Conservation (phyloP, 345 rosid species). For the thale cress (Arabidopsis thaliana) region DNA sequence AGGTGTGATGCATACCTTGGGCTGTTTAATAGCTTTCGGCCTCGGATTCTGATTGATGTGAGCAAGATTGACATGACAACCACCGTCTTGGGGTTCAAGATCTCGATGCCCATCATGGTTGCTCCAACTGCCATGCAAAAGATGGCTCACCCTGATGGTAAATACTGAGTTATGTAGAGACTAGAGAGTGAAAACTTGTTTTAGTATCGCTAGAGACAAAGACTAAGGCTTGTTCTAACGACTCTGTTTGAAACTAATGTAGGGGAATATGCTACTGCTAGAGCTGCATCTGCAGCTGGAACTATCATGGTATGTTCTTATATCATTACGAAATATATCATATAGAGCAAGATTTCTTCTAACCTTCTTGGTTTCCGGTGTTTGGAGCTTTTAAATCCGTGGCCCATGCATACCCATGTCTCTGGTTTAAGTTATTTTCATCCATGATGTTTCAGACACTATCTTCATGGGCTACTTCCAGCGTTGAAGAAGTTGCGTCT, state of each 20-base stretch:
- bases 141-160: slow-evolving; percentile 96
- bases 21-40: slow-evolving; percentile 60
- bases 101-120: slow-evolving; percentile 93
- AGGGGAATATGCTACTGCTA: slow-evolving; percentile 96
- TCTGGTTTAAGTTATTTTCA: background rate
- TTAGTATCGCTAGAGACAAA: background rate
- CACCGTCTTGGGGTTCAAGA: slow-evolving; percentile 76
- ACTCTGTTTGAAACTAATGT: slow-evolving; percentile 32
- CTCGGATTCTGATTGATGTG: slow-evolving; percentile 85
- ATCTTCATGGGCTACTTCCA: slow-evolving; percentile 92
- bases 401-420: background rate
- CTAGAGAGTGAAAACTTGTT: slow-evolving; percentile 1
- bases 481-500: slow-evolving; percentile 93
- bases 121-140: slow-evolving; percentile 93
- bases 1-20: slow-evolving; percentile 31
- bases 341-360: background rate
- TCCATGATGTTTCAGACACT: slow-evolving; percentile 62
- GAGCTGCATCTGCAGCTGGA: slow-evolving; percentile 87
- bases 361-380: background rate
- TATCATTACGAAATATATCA: background rate
- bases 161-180: slow-evolving; percentile 17
- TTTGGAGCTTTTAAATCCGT: background rate
- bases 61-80: slow-evolving; percentile 79
- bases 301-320: slow-evolving; percentile 70
- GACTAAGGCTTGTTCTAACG: background rate